phyloP scores from a whole-genome alignment of 345 rosid genomes.

The Iberis pinnata region DNA sequence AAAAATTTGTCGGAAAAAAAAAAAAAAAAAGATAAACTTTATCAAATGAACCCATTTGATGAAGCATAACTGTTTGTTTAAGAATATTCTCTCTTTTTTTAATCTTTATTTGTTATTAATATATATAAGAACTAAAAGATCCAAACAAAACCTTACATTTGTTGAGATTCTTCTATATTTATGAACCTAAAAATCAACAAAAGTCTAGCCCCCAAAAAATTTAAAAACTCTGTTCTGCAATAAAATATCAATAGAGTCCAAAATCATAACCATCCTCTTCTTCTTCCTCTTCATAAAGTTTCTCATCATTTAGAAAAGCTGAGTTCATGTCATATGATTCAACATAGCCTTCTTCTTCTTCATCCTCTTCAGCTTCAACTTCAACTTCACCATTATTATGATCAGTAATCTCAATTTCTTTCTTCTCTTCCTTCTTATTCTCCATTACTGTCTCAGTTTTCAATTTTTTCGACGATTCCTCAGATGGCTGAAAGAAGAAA shows the following conservation, averaged over 20 bases:
- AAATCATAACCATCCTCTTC: constrained; percentile 15
- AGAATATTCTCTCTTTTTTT: too few relatives aligned
- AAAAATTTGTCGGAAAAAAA: too few relatives aligned
- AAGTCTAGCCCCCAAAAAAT: too few relatives aligned
- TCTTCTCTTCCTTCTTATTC: constrained; percentile 1
- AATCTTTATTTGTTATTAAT: too few relatives aligned
- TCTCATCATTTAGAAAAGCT: constrained; percentile 5
- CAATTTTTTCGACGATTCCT: constrained; percentile 7
- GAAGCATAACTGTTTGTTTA: too few relatives aligned
- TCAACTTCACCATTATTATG: constrained; percentile 12
- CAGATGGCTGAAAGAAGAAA: constrained; percentile 23
- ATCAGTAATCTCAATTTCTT: constrained; percentile 8
- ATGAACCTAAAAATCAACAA: too few relatives aligned
- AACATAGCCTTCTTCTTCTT: constrained; percentile 9
- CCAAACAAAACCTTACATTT: too few relatives aligned
- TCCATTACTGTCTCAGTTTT: constrained; percentile 13
- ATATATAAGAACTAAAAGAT: too few relatives aligned
- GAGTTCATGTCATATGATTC: constrained; percentile 15
- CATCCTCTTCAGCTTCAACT: not conserved
- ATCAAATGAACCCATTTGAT: too few relatives aligned
- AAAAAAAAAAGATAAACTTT: too few relatives aligned
- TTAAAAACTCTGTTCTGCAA: not conserved
- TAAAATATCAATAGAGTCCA: constrained; percentile 7
- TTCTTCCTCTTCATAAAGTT: constrained; percentile 15
- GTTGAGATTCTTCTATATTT: too few relatives aligned